Conservation (phyloP, 371 early-diverging fungal species). For the Mortierella sp. region DNA sequence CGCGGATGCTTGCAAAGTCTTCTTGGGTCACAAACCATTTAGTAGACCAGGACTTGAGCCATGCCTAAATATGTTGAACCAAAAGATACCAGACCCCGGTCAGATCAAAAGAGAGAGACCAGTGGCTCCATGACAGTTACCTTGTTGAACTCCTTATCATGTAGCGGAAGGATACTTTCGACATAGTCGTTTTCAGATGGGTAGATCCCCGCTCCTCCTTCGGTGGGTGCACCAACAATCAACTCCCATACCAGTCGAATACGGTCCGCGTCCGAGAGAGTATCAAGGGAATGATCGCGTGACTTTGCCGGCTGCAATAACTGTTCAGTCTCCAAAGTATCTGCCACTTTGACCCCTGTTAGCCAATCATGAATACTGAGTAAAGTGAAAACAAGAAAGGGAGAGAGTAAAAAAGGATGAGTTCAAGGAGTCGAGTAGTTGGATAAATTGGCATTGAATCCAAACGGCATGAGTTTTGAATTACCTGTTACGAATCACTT, state of each 20-base stretch:
- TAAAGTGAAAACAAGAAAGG: neutral
- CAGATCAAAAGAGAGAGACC: neutral
- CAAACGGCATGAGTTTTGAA: neutral
- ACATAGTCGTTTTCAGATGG: constrained; percentile 64
- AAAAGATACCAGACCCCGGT: neutral
- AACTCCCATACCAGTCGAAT: constrained; percentile 78
- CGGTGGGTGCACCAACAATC: constrained; percentile 67
- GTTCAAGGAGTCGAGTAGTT: neutral
- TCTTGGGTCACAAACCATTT: constrained; percentile 76
- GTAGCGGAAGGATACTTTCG: constrained; percentile 79
- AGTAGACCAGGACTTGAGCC: constrained; percentile 80
- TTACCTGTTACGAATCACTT: constrained; percentile 31
- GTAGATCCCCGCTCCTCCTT: constrained; percentile 78
- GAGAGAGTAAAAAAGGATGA: neutral
- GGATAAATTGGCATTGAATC: too few species aligned
- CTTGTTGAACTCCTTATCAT: constrained; percentile 77
- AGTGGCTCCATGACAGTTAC: constrained; percentile 42
- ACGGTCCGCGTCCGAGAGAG: constrained; percentile 76
- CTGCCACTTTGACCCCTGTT: constrained; percentile 57
- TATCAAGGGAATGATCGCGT: constrained; percentile 21
- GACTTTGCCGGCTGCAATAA: constrained; percentile 24
- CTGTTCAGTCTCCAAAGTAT: constrained; percentile 18
- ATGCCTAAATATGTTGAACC: constrained; percentile 55
- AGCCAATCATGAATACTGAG: constrained; percentile 73
- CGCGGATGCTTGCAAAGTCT: constrained; percentile 74